Base-by-base conservation (phyloP, 352 stramenopile species). In the Phytophthora quininea region DNA sequence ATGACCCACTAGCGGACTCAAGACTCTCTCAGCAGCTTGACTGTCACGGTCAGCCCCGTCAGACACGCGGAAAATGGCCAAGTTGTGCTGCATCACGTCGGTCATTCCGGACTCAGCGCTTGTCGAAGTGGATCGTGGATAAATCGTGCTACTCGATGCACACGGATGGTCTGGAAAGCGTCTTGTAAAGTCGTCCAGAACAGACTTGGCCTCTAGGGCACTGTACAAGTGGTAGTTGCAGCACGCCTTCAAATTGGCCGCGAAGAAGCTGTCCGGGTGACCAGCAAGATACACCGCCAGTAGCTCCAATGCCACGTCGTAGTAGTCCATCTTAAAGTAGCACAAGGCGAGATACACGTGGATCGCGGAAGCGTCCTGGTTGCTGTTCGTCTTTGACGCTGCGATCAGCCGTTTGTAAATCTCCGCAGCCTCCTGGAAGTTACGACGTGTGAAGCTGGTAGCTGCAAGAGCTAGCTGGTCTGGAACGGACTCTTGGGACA, bases 141-240 rank as follows among this genome's bases (percentile, higher is more conserved):
- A 32, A 35, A 7, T 58, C 50, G 37, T 7, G 38, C 52, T 42
- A 12, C 32, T 63, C 68, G 67, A 24, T 24, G 51, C 37, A 7
- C 62, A 67, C 3, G 76, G 64, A n/a, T 90, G 78, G 0, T 58
- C 67, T 1, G 78, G 78, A 50, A 79, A 79, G 11, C 78, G 68
- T 29, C 90, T 77, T 2, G 65, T 76, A 27, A 98, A 88, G 40
- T 78, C 80, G 33, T 97, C 90, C 0, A 99, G 80, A 58, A 98
- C 94, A 12, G 86, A 64, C 33, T 91, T 82, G 1, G 82, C 82
- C 35, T 87, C 80, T 9, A 69, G 56, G 1, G 77, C 77, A n/a
- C 75, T 82, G 38, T 89, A 89, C 6, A 91, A 64, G 0, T 70
- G 73, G 51, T 81, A 94, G 50, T 87, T 73, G 60, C 77, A 82